Evolutionary conservation across 2,329 filamentous ascomycete genomes (phyloP).

Genomic region (Reticulascus tulasneorum): DNA sequence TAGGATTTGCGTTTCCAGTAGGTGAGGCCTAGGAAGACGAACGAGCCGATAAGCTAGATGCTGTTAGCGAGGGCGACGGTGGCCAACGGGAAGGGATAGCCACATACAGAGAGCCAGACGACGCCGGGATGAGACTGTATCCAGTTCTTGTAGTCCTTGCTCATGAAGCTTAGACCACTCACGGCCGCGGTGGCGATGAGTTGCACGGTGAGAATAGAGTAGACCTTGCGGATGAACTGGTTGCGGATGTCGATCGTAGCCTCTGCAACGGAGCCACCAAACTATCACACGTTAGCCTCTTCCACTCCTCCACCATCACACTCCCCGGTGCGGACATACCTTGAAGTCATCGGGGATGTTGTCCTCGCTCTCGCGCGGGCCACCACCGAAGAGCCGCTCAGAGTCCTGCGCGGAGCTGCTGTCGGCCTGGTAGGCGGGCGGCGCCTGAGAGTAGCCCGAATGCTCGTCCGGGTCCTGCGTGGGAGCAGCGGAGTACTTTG

Average conservation of each 20-base stretch:
- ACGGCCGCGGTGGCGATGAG: conserved; percentile 79
- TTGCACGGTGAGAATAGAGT: conserved; percentile 94
- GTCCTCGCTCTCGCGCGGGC: conserved; percentile 76
- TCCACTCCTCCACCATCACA: neutral
- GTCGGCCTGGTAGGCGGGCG: conserved; percentile 69
- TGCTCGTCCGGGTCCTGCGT: conserved; percentile 84
- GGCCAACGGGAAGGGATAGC: conserved; percentile 1
- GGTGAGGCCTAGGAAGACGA: conserved; percentile 80
- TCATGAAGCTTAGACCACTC: conserved; percentile 84
- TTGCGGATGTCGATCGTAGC: conserved; percentile 93
- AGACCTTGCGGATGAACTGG: conserved; percentile 96
- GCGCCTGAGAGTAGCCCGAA: conserved; percentile 65
- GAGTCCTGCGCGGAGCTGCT: conserved; percentile 47
- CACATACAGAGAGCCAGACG: conserved; percentile 73
- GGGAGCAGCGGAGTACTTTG: conserved; percentile 80
- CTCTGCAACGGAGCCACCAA: conserved; percentile 88
- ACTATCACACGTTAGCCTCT: conserved; percentile 45
- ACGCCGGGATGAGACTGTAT: conserved; percentile 80
- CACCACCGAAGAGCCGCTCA: conserved; percentile 58
- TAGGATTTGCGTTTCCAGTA: conserved; percentile 97
- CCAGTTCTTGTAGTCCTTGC: conserved; percentile 72
- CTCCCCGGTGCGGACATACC: conserved; percentile 37
- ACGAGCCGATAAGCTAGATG: conserved; percentile 66
- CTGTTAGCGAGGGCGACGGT: conserved; percentile 15
- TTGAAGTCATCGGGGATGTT: conserved; percentile 98